Evolutionary conservation across 2,329 filamentous ascomycete species (phyloP), one percentile per base, ranked within the genome.

Genomic region (Cercospora nicotianae): DNA sequence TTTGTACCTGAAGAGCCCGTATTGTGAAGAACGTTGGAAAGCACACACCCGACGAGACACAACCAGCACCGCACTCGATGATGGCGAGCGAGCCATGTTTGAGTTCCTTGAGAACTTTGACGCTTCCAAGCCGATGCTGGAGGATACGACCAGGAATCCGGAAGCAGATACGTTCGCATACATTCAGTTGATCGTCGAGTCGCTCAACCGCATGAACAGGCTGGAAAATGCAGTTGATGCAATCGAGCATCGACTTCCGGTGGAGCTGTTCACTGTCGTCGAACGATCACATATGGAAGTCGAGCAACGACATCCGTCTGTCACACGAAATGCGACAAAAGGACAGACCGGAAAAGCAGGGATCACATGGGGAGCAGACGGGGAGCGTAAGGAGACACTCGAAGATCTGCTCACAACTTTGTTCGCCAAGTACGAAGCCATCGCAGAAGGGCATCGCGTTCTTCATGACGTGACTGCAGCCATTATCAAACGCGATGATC

Each of bases 121-220:
- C 70, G 82, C 83, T 5, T 80, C 84, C 1, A 78, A 79, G 62
- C 75, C 86, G 42, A 86, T 96, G 79, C 86, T 90, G 3, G 95
- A 99, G 77, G 95, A 99, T 77, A 89, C 93, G 1, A 91, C 91
- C 64, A 93, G 93, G 77, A 99, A 98, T 76, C 94, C 94, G 0
- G 95, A 99, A 79, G 90, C 92, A 3, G 94, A 99, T 77, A 97
- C 93, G 0, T 98, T 99, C 77, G 91, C 92, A 77, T 99, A 99
- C 77, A 90, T 98, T 60, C 88, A 91, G 62, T 83, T 99, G 45
- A 81, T 99, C 51, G 88, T 97, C 3, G 95, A 99, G 79, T 88
- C 94, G 0, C 80, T 99, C 63, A 96, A 97, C 80, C 96, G 92
- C 76, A 89, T 99, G 76, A 92, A 92, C 3, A 87, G 92, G 68